Evolutionary conservation across 78 protist species (phyloP).

Genomic region (Tieghemostelium lacteum): DNA sequence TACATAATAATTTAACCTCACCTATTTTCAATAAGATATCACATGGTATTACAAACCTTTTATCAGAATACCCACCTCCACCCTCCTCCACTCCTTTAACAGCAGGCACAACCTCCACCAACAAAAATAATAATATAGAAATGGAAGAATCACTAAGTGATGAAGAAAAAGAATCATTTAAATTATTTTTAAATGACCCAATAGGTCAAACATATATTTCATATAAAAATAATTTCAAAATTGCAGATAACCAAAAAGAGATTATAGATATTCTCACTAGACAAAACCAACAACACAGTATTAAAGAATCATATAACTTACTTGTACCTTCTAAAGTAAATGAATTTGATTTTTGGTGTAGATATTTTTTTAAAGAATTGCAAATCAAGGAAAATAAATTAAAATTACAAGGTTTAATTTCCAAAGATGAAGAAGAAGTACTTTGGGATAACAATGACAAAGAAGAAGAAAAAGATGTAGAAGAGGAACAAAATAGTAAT

Average conservation of each 20-base stretch:
- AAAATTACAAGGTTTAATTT: neutral
- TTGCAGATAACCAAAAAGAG: neutral
- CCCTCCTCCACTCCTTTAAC: neutral
- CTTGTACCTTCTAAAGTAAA: constrained; percentile 23
- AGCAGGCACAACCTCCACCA: neutral
- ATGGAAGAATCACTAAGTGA: neutral
- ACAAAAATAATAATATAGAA: neutral
- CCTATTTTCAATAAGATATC: constrained; percentile 17
- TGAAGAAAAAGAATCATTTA: neutral
- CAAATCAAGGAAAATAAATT: no score
- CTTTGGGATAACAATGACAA: neutral
- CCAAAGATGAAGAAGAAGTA: neutral
- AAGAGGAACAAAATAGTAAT: no score
- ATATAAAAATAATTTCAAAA: constrained; percentile 3
- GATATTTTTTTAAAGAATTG: constrained; percentile 4
- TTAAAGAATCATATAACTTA: neutral
- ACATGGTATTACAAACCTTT: neutral
- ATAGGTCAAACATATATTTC: neutral
- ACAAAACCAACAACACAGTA: neutral
- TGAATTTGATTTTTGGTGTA: constrained; percentile 23
- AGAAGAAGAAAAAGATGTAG: neutral
- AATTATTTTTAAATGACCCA: neutral
- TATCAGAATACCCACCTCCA: constrained; percentile 22
- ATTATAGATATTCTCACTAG: neutral
- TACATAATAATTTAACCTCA: neutral